These are phyloP conservation scores for Geotrichum reessii DNA, from an alignment of 1,139 yeast species.

Conservation along the genomic window DNA sequence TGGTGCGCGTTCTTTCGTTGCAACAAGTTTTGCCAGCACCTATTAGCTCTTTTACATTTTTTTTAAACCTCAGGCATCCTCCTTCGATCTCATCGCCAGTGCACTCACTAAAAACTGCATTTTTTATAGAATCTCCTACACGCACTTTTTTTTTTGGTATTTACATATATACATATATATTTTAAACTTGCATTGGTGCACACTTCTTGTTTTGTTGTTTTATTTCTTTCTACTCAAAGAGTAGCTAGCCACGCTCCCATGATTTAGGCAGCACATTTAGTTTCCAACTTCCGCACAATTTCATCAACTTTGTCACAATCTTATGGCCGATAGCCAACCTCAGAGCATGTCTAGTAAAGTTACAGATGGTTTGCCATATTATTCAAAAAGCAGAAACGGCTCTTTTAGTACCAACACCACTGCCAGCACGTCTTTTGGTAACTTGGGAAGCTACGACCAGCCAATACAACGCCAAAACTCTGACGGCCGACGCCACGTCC, in stretches of 20 bases:
- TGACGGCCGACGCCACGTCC: conserved; percentile 11
- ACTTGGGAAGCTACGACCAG: neutral
- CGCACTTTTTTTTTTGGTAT: neutral
- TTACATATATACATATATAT: neutral
- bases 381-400: neutral
- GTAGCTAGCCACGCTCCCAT: neutral
- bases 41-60: neutral
- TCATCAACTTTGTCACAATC: neutral
- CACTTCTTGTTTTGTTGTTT: neutral
- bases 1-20: neutral
- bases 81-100: neutral
- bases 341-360: neutral
- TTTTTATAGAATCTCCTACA: neutral
- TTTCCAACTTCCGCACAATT: neutral
- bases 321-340: neutral
- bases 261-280: neutral
- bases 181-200: neutral
- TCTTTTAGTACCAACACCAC: neutral
- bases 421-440: neutral
- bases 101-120: neutral
- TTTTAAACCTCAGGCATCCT: neutral
- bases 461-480: neutral
- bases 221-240: neutral
- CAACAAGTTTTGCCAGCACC: neutral
- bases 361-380: neutral